These are phyloP conservation scores for Vicia faba DNA, from an alignment of 306 rosid genomes.

Conservation along the genomic window DNA sequence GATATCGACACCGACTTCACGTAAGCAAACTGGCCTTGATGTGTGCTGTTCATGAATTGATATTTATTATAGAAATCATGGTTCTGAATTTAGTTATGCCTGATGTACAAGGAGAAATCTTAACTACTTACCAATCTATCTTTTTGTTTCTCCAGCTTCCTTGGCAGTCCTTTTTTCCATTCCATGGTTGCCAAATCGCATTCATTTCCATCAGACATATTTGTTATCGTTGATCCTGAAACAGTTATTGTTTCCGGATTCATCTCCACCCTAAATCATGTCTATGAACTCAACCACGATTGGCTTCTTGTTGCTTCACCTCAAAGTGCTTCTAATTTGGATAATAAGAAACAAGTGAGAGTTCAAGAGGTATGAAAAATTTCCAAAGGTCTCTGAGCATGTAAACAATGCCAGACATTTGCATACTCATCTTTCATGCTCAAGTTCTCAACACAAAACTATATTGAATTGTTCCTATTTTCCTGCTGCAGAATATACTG, in stretches of 20 bases:
- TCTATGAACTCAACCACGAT: constrained; percentile 60
- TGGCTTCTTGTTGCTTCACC: constrained; percentile 85
- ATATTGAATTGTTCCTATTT: constrained; percentile 38
- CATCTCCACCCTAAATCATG: constrained; percentile 63
- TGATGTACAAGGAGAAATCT: neutral
- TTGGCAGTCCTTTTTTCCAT: constrained; percentile 90
- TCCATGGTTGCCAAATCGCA: constrained; percentile 76
- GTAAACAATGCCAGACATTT: neutral
- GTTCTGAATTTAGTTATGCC: neutral
- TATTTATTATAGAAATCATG: neutral
- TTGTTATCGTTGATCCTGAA: constrained; percentile 69
- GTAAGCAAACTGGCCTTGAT: constrained; percentile 48
- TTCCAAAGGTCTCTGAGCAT: constrained; percentile 24
- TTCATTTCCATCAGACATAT: constrained; percentile 60
- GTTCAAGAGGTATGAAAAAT: constrained; percentile 61
- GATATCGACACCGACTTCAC: constrained; percentile 75
- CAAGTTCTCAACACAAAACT: constrained; percentile 4
- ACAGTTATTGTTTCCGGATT: constrained; percentile 70
- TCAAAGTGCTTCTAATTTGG: constrained; percentile 60
- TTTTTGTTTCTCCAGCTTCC: constrained; percentile 67
- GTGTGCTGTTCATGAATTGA: neutral
- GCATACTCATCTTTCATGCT: neutral
- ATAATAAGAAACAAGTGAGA: constrained; percentile 49
- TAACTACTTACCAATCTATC: constrained; percentile 29
- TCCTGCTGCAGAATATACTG: constrained; percentile 65